These are phyloP conservation scores for Raphanus sativus DNA, from an alignment of 345 rosid genomes.

Conservation along the genomic window DNA sequence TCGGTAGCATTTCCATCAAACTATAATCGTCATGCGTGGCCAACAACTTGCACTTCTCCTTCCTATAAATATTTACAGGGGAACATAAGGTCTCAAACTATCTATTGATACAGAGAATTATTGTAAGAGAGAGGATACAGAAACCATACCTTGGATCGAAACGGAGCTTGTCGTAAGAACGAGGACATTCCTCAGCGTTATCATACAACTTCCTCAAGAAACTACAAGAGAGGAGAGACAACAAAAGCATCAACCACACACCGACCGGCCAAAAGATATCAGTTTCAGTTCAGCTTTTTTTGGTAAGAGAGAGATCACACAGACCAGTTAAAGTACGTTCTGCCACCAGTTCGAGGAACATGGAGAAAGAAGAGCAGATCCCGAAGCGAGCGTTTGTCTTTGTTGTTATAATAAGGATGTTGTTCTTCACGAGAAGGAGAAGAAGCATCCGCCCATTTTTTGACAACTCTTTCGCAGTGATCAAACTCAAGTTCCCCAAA, in stretches of 20 bases:
- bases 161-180: slow-evolving; percentile 85
- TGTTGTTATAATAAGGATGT: too few species aligned
- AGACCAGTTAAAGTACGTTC: slow-evolving; percentile 90
- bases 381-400: slow-evolving; percentile 60
- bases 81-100: too few species aligned
- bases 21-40: slow-evolving; percentile 97
- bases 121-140: background rate
- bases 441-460: slow-evolving; percentile 59
- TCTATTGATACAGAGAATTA: too few species aligned
- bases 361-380: slow-evolving; percentile 91
- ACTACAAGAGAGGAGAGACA: slow-evolving; percentile 50
- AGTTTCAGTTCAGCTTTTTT: background rate
- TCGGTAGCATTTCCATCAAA: slow-evolving; percentile 79
- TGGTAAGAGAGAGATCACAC: slow-evolving; percentile 12
- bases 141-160: slow-evolving; percentile 82
- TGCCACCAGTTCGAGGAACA: slow-evolving; percentile 98
- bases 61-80: too few species aligned
- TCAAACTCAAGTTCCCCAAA: slow-evolving; percentile 45
- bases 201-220: slow-evolving; percentile 80
- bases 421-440: slow-evolving; percentile 49
- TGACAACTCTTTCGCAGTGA: slow-evolving; percentile 66
- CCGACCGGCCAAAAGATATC: background rate
- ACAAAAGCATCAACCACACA: slow-evolving; percentile 9
- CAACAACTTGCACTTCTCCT: slow-evolving; percentile 71
- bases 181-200: slow-evolving; percentile 74